Percentiles rank a stretch among this genome's conserved stretches.
phyloP scores from a whole-genome alignment of 345 rosid genomes.

The Syzygium jambos region DNA sequence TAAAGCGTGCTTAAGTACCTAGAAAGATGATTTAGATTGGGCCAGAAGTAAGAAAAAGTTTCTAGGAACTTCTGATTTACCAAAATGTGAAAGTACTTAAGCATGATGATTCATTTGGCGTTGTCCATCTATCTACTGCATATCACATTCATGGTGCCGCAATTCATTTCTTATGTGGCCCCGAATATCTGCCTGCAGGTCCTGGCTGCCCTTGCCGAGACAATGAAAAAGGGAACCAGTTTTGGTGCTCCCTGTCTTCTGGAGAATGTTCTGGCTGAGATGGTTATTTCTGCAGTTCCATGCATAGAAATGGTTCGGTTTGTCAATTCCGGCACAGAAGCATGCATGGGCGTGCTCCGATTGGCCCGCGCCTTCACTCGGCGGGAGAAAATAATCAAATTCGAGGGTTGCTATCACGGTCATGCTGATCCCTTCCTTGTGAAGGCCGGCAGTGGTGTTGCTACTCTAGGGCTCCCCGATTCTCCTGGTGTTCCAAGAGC shows the following conservation, averaged over 20 bases:
- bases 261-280: slow-evolving; percentile 80
- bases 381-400: slow-evolving; percentile 64
- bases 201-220: slow-evolving; percentile 76
- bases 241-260: slow-evolving; percentile 98
- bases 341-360: slow-evolving; percentile 93
- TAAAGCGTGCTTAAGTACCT: neutral
- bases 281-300: slow-evolving; percentile 94
- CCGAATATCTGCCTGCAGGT: slow-evolving; percentile 34
- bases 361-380: slow-evolving; percentile 92
- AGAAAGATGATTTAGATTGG: neutral
- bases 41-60: neutral
- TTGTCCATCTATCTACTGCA: neutral
- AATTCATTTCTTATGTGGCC: neutral
- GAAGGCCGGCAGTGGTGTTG: slow-evolving; percentile 97
- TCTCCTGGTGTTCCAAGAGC: slow-evolving; percentile 94
- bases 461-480: slow-evolving; percentile 84
- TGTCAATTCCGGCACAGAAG: slow-evolving; percentile 89
- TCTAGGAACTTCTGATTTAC: neutral
- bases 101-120: neutral
- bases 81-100: neutral
- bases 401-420: slow-evolving; percentile 97
- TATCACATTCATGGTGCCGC: neutral
- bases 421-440: slow-evolving; percentile 95
- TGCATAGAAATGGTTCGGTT: slow-evolving; percentile 93
- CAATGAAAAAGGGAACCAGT: slow-evolving; percentile 98